Evolutionary conservation across 2,329 filamentous ascomycete species (phyloP).

Genomic region (Dothiorella sarmentorum): DNA sequence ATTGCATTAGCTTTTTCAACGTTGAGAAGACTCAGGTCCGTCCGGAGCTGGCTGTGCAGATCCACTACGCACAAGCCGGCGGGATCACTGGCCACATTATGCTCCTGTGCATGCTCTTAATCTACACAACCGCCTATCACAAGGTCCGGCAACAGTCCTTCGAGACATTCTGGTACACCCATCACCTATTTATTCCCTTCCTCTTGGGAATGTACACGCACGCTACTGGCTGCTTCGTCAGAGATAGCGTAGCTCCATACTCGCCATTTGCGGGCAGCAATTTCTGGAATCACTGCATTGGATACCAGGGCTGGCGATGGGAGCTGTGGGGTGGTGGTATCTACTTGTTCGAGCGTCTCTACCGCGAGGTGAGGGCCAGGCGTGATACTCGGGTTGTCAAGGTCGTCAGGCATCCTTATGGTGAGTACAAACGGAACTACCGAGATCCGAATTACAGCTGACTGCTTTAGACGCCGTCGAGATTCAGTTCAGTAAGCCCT

Average conservation of each 20-base stretch:
- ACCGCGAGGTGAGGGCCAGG: slow-evolving; percentile 81
- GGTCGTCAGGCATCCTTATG: slow-evolving; percentile 93
- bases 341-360: slow-evolving; percentile 84
- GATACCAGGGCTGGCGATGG: slow-evolving; percentile 97
- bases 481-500: slow-evolving; percentile 94
- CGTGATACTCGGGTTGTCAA: slow-evolving; percentile 86
- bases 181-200: slow-evolving; percentile 98
- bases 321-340: slow-evolving; percentile 81
- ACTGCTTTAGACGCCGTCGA: slow-evolving; percentile 75
- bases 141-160: slow-evolving; percentile 95
- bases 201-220: slow-evolving; percentile 92
- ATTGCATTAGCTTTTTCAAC: slow-evolving; percentile 75
- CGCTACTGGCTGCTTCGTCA: slow-evolving; percentile 92
- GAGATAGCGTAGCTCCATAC: slow-evolving; percentile 66
- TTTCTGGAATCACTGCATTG: slow-evolving; percentile 92
- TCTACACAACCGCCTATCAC: slow-evolving; percentile 93
- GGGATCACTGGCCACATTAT: slow-evolving; percentile 96
- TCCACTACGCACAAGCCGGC: slow-evolving; percentile 85
- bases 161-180: slow-evolving; percentile 99
- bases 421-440: slow-evolving; percentile 46
- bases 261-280: slow-evolving; percentile 79
- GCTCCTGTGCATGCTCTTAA: slow-evolving; percentile 97
- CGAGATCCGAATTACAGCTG: not conserved
- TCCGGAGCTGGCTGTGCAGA: slow-evolving; percentile 75
- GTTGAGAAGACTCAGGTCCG: slow-evolving; percentile 83